Percentiles rank a stretch among this genome's conserved stretches.
Evolutionary conservation across 1,284 basidiomycete species (phyloP).

Genomic region (Omphalotus olearius): DNA sequence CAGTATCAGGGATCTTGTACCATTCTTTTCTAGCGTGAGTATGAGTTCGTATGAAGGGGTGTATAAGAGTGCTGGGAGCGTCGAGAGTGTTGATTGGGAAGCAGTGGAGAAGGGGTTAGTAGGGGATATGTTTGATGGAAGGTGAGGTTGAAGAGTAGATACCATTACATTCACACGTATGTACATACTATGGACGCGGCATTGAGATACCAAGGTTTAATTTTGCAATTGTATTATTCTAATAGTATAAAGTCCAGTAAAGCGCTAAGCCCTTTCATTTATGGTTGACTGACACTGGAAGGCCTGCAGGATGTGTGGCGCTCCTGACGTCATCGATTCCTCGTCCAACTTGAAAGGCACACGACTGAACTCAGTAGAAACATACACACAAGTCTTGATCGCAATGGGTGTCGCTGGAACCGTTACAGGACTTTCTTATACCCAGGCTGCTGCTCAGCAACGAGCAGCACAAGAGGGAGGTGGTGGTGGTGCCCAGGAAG

Average conservation of each 20-base stretch:
- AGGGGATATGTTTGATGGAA: conserved; percentile 85
- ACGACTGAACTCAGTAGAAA: too few relatives aligned
- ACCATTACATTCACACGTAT: too few relatives aligned
- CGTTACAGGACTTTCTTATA: conserved; percentile 10
- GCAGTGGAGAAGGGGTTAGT: conserved; percentile 77
- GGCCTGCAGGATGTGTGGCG: too few relatives aligned
- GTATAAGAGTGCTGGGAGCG: conserved; percentile 70
- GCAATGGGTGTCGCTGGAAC: conserved; percentile 9
- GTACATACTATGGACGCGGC: too few relatives aligned
- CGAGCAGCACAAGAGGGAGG: neutral
- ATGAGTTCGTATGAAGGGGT: conserved; percentile 87
- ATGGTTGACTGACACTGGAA: too few relatives aligned
- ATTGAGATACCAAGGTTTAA: too few relatives aligned
- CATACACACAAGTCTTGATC: too few relatives aligned
- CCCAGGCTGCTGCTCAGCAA: conserved; percentile 8
- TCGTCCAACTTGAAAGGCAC: too few relatives aligned
- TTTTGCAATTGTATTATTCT: too few relatives aligned
- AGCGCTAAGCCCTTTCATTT: too few relatives aligned
- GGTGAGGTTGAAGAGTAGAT: conserved; percentile 20
- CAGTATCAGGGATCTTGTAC: conserved; percentile 76
- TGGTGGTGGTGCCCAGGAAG: neutral
- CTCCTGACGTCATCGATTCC: too few relatives aligned
- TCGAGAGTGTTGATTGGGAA: conserved; percentile 88
- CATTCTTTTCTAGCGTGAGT: conserved; percentile 88
- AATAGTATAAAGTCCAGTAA: too few relatives aligned